Base-by-base conservation (phyloP, 148 eudicot species). In the Pharnaceum exiguum region DNA sequence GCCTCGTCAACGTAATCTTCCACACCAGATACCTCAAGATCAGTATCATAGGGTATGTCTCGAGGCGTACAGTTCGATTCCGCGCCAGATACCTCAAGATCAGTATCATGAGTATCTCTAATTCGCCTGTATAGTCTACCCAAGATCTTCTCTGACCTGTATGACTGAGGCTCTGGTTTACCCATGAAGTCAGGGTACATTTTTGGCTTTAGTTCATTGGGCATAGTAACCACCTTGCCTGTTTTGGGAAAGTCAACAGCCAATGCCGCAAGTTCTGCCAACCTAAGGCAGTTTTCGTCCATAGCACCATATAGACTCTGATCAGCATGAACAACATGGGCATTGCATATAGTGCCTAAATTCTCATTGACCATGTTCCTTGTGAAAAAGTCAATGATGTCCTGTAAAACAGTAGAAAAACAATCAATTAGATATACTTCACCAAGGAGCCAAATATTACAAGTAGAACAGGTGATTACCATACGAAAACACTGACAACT, bases 221-320 rank as follows among this genome's bases (percentile, higher is more conserved):
- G 98, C 95, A 91, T 77, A 5, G 60, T 65, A 26, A 81, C 90
- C 3, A 72, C 16, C 60, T 65, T 76, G 51, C 98, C 98, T 2
- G 96, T 91, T 68, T 91, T 91, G 0, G 98, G 98, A 65, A 91
- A 87, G 78, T 91, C 98, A 43, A 91, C 98, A 4, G 98, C 98
- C 35, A 60, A 63, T 5, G 98, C 96, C 11, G 98, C 98, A 18
- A 85, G 90, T 60, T 85, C 94, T 4, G 98, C 96, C 51, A 91
- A 59, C 44, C 46, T 71, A 8, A 79, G 55, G 70, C 98, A 91
- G 17, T 76, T 85, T 37, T 87, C 86, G 53, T 87, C 90, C 26
- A 77, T 37, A 1, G 98, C 96, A 27, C 94, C 94, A 6, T 72
- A 38, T 13, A 67, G 71, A 52, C 85, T 79, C 12, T 56, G 64